Conservation (phyloP, 1,284 basidiomycete genomes). For the Sporisorium iseilematis-ciliati region DNA sequence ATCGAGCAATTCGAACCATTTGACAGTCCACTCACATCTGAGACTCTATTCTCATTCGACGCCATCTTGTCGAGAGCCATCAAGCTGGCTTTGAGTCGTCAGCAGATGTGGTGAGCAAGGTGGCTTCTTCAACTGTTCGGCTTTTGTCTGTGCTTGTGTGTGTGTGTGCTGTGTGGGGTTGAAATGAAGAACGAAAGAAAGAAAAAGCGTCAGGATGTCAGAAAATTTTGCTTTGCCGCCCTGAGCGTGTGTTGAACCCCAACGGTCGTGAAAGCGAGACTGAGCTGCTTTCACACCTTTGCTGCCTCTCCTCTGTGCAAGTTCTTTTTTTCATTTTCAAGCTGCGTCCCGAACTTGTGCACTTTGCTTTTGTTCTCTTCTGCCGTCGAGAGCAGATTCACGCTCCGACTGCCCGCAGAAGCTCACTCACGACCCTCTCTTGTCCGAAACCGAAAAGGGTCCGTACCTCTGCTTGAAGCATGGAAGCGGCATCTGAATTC, state of each 20-base stretch:
- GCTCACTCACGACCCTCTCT: not conserved
- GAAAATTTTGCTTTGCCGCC: not conserved
- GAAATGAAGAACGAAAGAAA: too few relatives aligned
- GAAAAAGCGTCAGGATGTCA: constrained; percentile 6
- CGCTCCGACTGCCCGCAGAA: not conserved
- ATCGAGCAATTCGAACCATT: too few relatives aligned
- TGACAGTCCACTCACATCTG: too few relatives aligned
- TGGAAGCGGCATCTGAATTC: not conserved
- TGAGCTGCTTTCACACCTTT: constrained; percentile 1
- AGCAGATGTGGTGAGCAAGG: too few relatives aligned
- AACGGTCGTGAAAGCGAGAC: constrained; percentile 6
- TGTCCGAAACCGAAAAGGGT: constrained; percentile 16
- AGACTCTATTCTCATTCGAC: too few relatives aligned
- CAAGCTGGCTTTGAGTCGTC: too few relatives aligned
- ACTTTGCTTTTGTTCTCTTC: not conserved
- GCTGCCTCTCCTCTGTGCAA: too few relatives aligned
- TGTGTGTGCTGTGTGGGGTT: too few relatives aligned
- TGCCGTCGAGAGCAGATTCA: not conserved
- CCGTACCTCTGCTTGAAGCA: not conserved
- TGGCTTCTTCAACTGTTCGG: too few relatives aligned
- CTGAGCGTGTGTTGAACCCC: not conserved
- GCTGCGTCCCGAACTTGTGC: not conserved
- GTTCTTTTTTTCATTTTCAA: not conserved
- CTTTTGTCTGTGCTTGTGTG: too few relatives aligned
- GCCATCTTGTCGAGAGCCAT: too few relatives aligned